Evolutionary conservation across 164 flowering plant species (phyloP).

Genomic region (Pachysandra terminalis): DNA sequence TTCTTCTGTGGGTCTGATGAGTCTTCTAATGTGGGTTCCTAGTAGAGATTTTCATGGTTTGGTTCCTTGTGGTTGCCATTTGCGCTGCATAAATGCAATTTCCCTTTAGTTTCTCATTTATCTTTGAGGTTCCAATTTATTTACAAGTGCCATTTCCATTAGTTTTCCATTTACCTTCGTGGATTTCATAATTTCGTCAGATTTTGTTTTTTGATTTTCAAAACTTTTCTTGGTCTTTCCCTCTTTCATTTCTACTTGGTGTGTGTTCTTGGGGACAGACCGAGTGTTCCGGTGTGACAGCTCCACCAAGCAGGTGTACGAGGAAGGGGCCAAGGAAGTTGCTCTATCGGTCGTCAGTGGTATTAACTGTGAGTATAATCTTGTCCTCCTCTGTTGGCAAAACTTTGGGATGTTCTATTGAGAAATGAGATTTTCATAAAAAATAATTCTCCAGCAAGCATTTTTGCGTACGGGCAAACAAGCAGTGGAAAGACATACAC

Average conservation of each 20-base stretch:
- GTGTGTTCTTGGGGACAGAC: slow-evolving; percentile 35
- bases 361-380: slow-evolving; percentile 66
- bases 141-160: too few relatives aligned
- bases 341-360: slow-evolving; percentile 82
- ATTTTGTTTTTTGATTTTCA: neutral
- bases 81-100: neutral
- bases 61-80: neutral
- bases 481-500: slow-evolving; percentile 99
- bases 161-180: neutral
- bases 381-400: neutral
- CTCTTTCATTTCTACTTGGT: neutral
- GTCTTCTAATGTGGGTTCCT: neutral
- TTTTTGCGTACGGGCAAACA: slow-evolving; percentile 98
- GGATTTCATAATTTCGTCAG: neutral
- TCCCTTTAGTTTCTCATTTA: neutral
- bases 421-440: neutral
- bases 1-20: too few relatives aligned
- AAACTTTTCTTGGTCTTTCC: neutral
- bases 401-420: neutral
- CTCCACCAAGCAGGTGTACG: slow-evolving; percentile 70
- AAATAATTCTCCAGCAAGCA: slow-evolving; percentile 48
- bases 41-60: neutral
- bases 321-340: slow-evolving; percentile 73
- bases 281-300: slow-evolving; percentile 63
- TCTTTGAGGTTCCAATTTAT: neutral